Evolutionary conservation across 805 yeast genomes (phyloP).

Genomic region (Metschnikowia cubensis): DNA sequence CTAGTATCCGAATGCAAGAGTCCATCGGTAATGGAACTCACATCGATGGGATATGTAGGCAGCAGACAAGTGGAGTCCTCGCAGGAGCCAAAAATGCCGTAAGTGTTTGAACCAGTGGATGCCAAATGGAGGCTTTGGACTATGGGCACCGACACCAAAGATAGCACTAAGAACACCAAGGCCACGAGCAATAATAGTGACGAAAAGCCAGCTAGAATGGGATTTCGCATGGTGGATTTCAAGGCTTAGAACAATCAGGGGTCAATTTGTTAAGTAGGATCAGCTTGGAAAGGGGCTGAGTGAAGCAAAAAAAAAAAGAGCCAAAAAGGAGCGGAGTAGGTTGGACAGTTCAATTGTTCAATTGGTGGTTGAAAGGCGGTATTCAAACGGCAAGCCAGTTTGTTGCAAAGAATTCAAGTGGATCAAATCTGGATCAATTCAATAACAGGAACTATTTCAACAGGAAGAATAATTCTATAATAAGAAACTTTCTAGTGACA

Average conservation of each 20-base stretch:
- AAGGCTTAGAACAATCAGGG: not conserved
- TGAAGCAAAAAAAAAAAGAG: not conserved
- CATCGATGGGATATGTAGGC: slow-evolving; percentile 43
- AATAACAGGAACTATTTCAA: no score
- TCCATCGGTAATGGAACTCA: slow-evolving; percentile 43
- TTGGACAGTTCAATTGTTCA: no score
- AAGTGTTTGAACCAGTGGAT: slow-evolving; percentile 40
- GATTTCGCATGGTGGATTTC: slow-evolving; percentile 12
- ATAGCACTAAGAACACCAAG: slow-evolving; percentile 58
- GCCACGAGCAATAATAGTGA: slow-evolving; percentile 46
- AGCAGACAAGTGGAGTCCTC: slow-evolving; percentile 33
- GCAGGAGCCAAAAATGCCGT: slow-evolving; percentile 72
- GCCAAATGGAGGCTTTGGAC: slow-evolving; percentile 47
- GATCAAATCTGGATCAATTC: no score
- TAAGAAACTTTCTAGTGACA: no score
- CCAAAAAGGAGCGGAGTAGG: no score
- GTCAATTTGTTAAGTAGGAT: not conserved
- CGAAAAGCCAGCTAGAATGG: slow-evolving; percentile 34
- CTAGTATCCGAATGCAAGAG: slow-evolving; percentile 43
- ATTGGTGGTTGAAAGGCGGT: no score
- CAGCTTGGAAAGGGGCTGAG: not conserved
- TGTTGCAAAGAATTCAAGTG: no score
- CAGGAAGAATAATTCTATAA: no score
- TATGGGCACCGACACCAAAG: slow-evolving; percentile 61
- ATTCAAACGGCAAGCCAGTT: no score